Evolutionary conservation across 75 land plant genomes (phyloP).

Genomic region (Selaginella tamariscina): DNA sequence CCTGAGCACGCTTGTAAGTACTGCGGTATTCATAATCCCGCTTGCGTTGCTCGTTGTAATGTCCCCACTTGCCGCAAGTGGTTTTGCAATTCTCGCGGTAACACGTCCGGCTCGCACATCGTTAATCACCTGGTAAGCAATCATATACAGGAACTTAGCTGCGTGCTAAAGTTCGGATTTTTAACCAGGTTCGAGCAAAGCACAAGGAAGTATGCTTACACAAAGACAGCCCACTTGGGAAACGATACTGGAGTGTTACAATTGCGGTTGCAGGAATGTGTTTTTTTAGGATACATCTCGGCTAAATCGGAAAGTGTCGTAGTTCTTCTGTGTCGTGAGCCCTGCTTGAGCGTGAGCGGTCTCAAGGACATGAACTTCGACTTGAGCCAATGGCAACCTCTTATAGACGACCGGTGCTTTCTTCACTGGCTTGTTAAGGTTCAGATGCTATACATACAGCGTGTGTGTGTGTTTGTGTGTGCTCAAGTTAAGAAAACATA

Average conservation of each 20-base stretch:
- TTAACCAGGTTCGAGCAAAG: conserved; percentile 85
- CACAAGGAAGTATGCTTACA: conserved; percentile 99
- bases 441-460: background rate
- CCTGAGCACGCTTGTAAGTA: conserved; percentile 95
- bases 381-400: conserved; percentile 89
- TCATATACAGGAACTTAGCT: no score
- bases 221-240: conserved; percentile 97
- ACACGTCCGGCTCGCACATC: conserved; percentile 96
- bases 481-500: background rate
- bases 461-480: background rate
- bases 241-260: conserved; percentile 95
- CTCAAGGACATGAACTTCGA: conserved; percentile 99
- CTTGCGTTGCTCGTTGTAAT: conserved; percentile 89
- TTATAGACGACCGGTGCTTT: conserved; percentile 97
- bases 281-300: conserved; percentile 94
- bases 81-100: conserved; percentile 99
- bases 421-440: conserved; percentile 99
- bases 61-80: conserved; percentile 91
- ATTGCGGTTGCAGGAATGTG: conserved; percentile 98
- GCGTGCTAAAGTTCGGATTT: no score
- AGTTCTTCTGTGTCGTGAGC: conserved; percentile 88
- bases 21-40: conserved; percentile 92
- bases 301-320: conserved; percentile 98
- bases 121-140: conserved; percentile 88
- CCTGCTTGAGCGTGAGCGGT: conserved; percentile 91